phyloP scores from a whole-genome alignment of 2,329 filamentous ascomycete species.

The Ceratocystis destructans region DNA sequence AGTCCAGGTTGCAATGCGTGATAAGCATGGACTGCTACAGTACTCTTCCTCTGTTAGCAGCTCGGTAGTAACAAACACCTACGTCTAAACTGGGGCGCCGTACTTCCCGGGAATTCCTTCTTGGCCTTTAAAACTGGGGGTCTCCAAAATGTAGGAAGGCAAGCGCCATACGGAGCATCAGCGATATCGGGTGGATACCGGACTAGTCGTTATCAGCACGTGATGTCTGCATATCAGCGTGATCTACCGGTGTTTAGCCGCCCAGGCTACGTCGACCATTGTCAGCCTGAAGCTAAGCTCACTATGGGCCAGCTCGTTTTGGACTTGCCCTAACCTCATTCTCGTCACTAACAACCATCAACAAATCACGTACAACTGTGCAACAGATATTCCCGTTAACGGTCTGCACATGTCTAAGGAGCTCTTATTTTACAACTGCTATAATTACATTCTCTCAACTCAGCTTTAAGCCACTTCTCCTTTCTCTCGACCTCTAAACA shows the following conservation, averaged over 20 bases:
- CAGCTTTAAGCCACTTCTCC: background rate
- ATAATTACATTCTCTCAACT: background rate
- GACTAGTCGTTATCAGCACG: background rate
- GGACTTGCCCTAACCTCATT: background rate
- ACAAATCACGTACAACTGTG: background rate
- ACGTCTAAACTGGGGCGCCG: conserved; percentile 7
- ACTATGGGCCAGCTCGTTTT: background rate
- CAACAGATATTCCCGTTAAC: background rate
- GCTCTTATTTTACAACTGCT: background rate
- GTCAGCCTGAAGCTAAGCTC: conserved; percentile 19
- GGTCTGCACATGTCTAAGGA: background rate
- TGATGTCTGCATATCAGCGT: background rate
- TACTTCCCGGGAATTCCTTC: conserved; percentile 4
- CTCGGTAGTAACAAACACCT: background rate
- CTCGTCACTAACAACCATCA: background rate
- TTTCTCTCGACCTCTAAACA: background rate
- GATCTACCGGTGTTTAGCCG: conserved; percentile 4
- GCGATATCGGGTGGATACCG: conserved; percentile 6
- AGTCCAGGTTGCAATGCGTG: background rate
- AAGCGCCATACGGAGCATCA: background rate
- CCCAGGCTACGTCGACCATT: conserved; percentile 16
- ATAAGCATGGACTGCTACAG: background rate
- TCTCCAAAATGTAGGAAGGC: background rate
- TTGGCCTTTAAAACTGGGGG: background rate
- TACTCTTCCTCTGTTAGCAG: conserved; percentile 8